These are phyloP conservation scores for Komagataella kurtzmanii DNA, from an alignment of 805 yeast species.

Conservation along the genomic window DNA sequence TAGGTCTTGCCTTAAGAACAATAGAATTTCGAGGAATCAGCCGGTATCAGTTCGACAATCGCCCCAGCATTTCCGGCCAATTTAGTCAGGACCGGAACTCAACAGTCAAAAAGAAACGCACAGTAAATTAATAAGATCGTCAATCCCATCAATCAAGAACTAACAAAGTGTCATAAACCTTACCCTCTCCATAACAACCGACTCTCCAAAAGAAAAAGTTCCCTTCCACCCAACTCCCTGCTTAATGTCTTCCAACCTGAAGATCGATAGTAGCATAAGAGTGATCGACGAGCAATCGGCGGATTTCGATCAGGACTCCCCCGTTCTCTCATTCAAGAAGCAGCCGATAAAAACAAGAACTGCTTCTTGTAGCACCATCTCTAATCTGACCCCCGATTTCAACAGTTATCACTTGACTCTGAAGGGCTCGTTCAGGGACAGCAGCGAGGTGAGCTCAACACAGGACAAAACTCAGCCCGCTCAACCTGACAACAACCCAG, in stretches of 20 bases:
- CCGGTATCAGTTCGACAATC: not conserved
- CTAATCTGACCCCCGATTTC: slow-evolving; percentile 1
- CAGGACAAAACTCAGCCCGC: not conserved
- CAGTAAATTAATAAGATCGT: not conserved
- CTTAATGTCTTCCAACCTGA: not conserved
- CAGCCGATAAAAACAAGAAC: slow-evolving; percentile 2
- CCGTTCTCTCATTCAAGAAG: slow-evolving; percentile 7
- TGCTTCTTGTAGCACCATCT: slow-evolving; percentile 3
- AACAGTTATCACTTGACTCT: not conserved
- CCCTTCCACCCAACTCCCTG: not conserved
- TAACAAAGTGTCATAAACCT: not conserved
- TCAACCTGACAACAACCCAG: not conserved
- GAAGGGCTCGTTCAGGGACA: not conserved
- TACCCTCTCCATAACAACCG: not conserved
- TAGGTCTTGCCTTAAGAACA: not conserved
- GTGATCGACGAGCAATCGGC: not conserved
- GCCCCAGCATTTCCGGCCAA: not conserved
- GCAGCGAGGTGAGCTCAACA: not conserved
- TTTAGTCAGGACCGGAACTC: not conserved
- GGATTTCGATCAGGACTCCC: not conserved
- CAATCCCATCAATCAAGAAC: not conserved
- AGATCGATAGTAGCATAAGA: not conserved
- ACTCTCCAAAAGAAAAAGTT: not conserved
- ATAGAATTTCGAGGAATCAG: not conserved
- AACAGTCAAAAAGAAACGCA: not conserved